Evolutionary conservation across 495 filamentous ascomycete species (phyloP).

Genomic region (Hypoxylon crocopeplum): DNA sequence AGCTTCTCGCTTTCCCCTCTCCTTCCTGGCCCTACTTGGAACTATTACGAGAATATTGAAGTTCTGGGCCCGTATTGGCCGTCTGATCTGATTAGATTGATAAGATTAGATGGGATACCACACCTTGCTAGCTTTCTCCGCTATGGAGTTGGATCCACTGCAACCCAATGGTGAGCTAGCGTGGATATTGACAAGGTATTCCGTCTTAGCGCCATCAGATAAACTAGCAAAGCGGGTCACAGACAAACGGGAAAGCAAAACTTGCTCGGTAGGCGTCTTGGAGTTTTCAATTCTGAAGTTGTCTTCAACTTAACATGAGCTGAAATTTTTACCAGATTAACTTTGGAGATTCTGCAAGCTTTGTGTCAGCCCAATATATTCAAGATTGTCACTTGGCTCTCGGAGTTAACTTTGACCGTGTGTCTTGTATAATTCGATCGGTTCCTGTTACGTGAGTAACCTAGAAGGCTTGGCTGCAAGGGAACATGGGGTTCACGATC

Average conservation of each 20-base stretch:
- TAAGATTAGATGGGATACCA: conserved; percentile 41
- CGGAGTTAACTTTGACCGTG: too few relatives aligned
- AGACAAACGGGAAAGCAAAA: too few relatives aligned
- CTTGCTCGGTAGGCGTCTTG: too few relatives aligned
- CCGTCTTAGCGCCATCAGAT: conserved; percentile 37
- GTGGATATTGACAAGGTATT: conserved; percentile 5
- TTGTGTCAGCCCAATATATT: too few relatives aligned
- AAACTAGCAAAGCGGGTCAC: conserved; percentile 21
- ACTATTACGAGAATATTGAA: conserved; percentile 26
- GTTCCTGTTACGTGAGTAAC: conserved; percentile 6
- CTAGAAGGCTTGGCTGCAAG: conserved; percentile 10
- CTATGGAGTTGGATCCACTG: conserved; percentile 18
- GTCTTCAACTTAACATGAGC: too few relatives aligned
- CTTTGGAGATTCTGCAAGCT: too few relatives aligned
- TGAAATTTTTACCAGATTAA: too few relatives aligned
- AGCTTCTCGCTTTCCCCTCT: not conserved
- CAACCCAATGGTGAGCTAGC: conserved; percentile 8
- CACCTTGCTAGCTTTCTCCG: conserved; percentile 19
- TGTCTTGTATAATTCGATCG: not conserved
- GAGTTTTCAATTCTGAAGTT: too few relatives aligned
- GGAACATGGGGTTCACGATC: conserved; percentile 8
- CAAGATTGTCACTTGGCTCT: too few relatives aligned
- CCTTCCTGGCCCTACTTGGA: not conserved
- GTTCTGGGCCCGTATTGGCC: conserved; percentile 27
- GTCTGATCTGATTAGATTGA: conserved; percentile 43